phyloP scores from a whole-genome alignment of 768 basidiomycete genomes.

The Suillus paluster region DNA sequence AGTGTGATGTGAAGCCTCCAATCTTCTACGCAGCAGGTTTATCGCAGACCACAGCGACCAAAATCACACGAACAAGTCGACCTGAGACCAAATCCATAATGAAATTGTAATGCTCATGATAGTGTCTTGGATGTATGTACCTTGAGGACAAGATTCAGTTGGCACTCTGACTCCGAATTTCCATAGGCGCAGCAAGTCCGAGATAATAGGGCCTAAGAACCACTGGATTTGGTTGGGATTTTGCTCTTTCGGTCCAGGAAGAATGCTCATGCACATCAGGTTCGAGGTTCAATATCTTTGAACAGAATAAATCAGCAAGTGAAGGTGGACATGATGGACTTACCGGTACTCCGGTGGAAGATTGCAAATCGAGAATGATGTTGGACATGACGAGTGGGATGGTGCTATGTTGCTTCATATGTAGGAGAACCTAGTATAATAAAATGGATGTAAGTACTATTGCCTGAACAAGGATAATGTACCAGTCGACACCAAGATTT shows the following conservation, averaged over 20 bases:
- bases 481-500: conserved; percentile 37
- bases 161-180: conserved; percentile 14
- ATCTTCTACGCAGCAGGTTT: conserved; percentile 44
- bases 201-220: conserved; percentile 28
- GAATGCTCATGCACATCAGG: conserved; percentile 25
- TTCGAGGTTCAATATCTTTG: neutral
- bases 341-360: conserved; percentile 30
- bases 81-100: too few species aligned
- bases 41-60: conserved; percentile 41
- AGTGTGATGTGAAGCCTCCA: conserved; percentile 33
- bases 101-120: too few species aligned
- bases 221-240: conserved; percentile 29
- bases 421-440: conserved; percentile 41
- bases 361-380: conserved; percentile 38
- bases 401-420: conserved; percentile 36
- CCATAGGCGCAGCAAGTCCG: conserved; percentile 30
- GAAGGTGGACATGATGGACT: too few species aligned
- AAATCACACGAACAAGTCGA: conserved; percentile 6
- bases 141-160: conserved; percentile 26
- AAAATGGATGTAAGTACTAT: too few species aligned
- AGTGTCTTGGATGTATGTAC: too few species aligned
- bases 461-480: neutral
- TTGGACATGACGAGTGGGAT: conserved; percentile 38
- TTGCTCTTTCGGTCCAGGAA: conserved; percentile 34
- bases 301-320: too few species aligned